Base-by-base conservation (phyloP, 306 rosid species). In the Prunus padus region DNA sequence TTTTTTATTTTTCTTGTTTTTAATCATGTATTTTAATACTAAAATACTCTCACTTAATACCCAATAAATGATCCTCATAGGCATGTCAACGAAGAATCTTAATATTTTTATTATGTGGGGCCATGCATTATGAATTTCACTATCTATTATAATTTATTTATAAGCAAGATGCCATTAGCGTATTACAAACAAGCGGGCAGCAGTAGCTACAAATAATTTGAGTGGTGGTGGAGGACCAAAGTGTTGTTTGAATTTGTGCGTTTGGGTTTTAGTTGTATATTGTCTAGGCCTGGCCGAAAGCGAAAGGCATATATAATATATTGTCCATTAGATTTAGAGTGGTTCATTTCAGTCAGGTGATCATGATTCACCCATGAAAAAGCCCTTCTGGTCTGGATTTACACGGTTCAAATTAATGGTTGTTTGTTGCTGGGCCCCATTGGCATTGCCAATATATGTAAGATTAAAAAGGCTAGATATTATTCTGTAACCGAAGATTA, bases 231-330 rank as follows among this genome's bases (percentile, higher is more conserved):
- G 60, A 20, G 60, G 23, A 55, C n/a, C 60, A 55, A 55, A 19
- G 9, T n/a, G n/a, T n/a, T n/a, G n/a, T n/a, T 61, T 61, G 40
- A 61, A 61, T 61, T 61, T 61, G 4, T 37, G 23, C 55, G 40
- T 40, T 72, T 72, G 76, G 66, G 14, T 56, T 72, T 16, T 54
- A 71, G 76, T 71, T 26, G 23, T 8, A 42, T 4, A 28, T 4
- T 55, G 52, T 16, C 47, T 11, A 37, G 75, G 23, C 49, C 64
- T 20, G 20, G 65, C 76, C 76, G 76, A 72, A 22, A 72, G 76
- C 52, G 51, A 23, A 11, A 45, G 56, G 76, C 51, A 26, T 33
- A 33, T 33, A n/a, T n/a, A n/a, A n/a, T n/a, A n/a, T 33, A 2
- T 33, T 46, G 50, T 46, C 50, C 50, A 46, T 46, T 13, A 59